Conservation (phyloP, 2,329 filamentous ascomycete genomes). For the Cladosporium sp. region DNA sequence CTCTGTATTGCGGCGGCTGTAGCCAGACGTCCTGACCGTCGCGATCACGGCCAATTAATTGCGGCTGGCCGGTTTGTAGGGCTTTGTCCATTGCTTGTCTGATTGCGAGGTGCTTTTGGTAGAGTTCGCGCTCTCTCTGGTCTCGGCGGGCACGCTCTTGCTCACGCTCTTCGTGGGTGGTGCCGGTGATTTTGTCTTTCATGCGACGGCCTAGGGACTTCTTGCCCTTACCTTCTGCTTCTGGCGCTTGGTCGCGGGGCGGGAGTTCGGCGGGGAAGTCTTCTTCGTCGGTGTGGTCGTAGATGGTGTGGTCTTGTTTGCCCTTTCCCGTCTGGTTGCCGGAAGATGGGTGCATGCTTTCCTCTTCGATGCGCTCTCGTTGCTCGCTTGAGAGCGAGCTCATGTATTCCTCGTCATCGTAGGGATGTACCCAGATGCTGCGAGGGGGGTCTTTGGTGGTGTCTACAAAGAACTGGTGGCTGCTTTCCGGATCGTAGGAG, state of each 20-base stretch:
- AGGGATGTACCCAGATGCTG: conserved; percentile 58
- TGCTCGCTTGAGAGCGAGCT: conserved; percentile 45
- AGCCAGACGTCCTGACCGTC: conserved; percentile 55
- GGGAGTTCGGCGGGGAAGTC: conserved; percentile 27
- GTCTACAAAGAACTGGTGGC: conserved; percentile 61
- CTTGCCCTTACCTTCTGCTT: conserved; percentile 26
- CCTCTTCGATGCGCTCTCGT: conserved; percentile 42
- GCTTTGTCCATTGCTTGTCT: conserved; percentile 49
- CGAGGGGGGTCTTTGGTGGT: conserved; percentile 50
- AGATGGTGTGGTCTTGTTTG: conserved; percentile 34
- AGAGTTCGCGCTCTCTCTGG: conserved; percentile 48
- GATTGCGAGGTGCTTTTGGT: conserved; percentile 48
- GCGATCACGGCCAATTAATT: conserved; percentile 50
- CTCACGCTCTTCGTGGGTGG: conserved; percentile 53
- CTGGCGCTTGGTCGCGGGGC: conserved; percentile 13
- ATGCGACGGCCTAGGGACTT: conserved; percentile 49
- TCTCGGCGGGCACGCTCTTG: conserved; percentile 42
- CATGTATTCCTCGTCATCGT: conserved; percentile 55
- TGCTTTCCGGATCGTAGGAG: conserved; percentile 48
- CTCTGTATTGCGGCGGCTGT: conserved; percentile 45
- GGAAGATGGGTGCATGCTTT: conserved; percentile 31
- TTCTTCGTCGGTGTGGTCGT: conserved; percentile 41
- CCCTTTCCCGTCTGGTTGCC: conserved; percentile 29
- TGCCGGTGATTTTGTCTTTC: conserved; percentile 56
- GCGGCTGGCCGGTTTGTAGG: conserved; percentile 51